Base-by-base conservation (phyloP, 345 rosid species). In the Angophora floribunda region DNA sequence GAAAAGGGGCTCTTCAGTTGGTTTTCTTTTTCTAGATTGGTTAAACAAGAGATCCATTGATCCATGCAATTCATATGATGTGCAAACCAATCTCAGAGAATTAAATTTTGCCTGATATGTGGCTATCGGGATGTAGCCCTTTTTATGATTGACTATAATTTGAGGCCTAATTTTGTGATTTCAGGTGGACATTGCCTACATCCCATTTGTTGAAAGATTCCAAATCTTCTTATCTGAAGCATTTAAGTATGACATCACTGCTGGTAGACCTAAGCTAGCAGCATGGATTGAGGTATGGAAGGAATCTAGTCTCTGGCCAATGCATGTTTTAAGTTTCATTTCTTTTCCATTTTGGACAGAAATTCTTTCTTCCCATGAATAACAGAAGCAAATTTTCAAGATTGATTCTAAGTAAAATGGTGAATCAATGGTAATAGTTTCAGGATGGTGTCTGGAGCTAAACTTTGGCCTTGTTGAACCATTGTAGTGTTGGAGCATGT, bases 101-200 rank as follows among this genome's bases (percentile, higher is more conserved):
- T n/a, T 21, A 65, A 65, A 15, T 65, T 15, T 65, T 14, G 19
- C 9, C 41, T 14, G 21, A 65, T 65, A n/a, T 6, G 41, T n/a
- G 78, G 41, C 41, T n/a, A 65, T n/a, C 41, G 7, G n/a, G 17
- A 65, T 30, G 19, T n/a, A n/a, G 7, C 30, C n/a, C 78, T 65
- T 65, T 65, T 4, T 65, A 16, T 15, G 16, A 2, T 65, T 65
- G 78, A 30, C 21, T n/a, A 32, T n/a, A n/a, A 65, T 65, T 51
- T 49, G 6, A 47, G 59, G 36, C n/a, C 45, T 16, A 88, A 82
- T 87, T n/a, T 52, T 78, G 22, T 44, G 61, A 47, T 91, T 78
- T 90, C 78, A 97, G 98, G 98, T 92, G 87, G 98, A 96, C 91
- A 94, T 95, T 41, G 97, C 97, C 47, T 96, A 94, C 87, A 93